Evolutionary conservation across 2,329 filamentous ascomycete genomes (phyloP).

Genomic region (Beauveria pseudobassiana): DNA sequence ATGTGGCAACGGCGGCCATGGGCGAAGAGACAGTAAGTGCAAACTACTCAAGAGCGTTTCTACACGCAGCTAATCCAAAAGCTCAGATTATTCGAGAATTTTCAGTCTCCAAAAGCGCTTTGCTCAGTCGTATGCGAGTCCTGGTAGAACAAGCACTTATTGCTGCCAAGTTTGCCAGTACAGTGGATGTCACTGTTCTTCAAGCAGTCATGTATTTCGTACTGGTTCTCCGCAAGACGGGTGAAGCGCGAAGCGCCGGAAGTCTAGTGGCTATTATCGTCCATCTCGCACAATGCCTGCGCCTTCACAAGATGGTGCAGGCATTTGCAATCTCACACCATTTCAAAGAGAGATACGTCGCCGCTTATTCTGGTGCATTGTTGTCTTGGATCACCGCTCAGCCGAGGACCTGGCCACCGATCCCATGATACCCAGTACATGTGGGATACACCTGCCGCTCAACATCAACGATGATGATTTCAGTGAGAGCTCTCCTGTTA

Average conservation of each 20-base stretch:
- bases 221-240: slow-evolving; percentile 4
- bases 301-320: slow-evolving; percentile 4
- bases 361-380: slow-evolving; percentile 51
- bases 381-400: slow-evolving; percentile 45
- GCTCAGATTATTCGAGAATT: slow-evolving; percentile 2
- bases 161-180: slow-evolving; percentile 7
- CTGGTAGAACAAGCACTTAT: slow-evolving; percentile 6
- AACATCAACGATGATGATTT: slow-evolving; percentile 46
- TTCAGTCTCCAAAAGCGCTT: not conserved
- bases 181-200: not conserved
- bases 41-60: no score
- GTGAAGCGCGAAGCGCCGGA: not conserved
- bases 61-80: not conserved
- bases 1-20: not conserved
- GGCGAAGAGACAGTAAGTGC: not conserved
- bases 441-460: slow-evolving; percentile 38
- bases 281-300: not conserved
- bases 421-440: slow-evolving; percentile 29
- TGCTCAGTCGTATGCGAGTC: slow-evolving; percentile 8
- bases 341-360: slow-evolving; percentile 51
- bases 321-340: slow-evolving; percentile 18
- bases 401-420: slow-evolving; percentile 42
- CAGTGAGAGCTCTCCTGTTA: slow-evolving; percentile 24
- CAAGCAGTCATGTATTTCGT: slow-evolving; percentile 1
- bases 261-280: not conserved